phyloP scores from a whole-genome alignment of 768 basidiomycete species.

The Lactarius tabidus region DNA sequence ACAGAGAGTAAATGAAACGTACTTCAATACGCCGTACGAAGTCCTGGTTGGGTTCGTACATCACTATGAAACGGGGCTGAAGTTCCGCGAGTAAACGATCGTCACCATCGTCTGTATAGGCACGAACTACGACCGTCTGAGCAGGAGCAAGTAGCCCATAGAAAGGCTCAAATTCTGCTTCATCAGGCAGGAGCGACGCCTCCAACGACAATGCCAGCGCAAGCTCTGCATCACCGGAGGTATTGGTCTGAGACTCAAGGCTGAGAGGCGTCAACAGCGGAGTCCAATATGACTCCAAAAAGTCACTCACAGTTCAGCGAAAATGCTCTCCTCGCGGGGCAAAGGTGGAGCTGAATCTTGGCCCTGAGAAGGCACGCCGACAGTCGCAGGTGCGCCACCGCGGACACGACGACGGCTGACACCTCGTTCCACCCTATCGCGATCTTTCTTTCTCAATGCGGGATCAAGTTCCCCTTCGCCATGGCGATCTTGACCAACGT shows the following conservation, averaged over 20 bases:
- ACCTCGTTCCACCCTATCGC: slow-evolving; percentile 51
- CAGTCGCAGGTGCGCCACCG: slow-evolving; percentile 53
- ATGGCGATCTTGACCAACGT: slow-evolving; percentile 27
- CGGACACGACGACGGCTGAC: slow-evolving; percentile 70
- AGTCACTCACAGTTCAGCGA: slow-evolving; percentile 35
- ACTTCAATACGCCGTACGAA: slow-evolving; percentile 93
- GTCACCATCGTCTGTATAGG: slow-evolving; percentile 90
- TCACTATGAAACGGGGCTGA: slow-evolving; percentile 86
- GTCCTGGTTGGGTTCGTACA: slow-evolving; percentile 93
- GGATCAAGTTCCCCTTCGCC: slow-evolving; percentile 51
- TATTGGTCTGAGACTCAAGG: slow-evolving; percentile 18
- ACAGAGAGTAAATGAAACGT: slow-evolving; percentile 20
- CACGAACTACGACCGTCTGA: slow-evolving; percentile 78
- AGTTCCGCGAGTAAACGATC: slow-evolving; percentile 85
- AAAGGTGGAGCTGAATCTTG: slow-evolving; percentile 1
- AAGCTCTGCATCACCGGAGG: slow-evolving; percentile 38
- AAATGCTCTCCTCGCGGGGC: slow-evolving; percentile 34
- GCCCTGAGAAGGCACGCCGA: slow-evolving; percentile 13
- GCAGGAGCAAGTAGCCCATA: slow-evolving; percentile 79
- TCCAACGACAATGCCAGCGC: slow-evolving; percentile 28
- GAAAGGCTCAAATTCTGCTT: slow-evolving; percentile 60
- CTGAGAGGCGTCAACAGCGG: slow-evolving; percentile 5
- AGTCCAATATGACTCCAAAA: not conserved
- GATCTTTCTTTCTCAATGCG: slow-evolving; percentile 75
- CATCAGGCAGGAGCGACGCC: slow-evolving; percentile 21